Percentiles rank a stretch among this genome's conserved stretches.
Conservation (phyloP, 139 green algal genomes). For the Coelastrella sp. region DNA sequence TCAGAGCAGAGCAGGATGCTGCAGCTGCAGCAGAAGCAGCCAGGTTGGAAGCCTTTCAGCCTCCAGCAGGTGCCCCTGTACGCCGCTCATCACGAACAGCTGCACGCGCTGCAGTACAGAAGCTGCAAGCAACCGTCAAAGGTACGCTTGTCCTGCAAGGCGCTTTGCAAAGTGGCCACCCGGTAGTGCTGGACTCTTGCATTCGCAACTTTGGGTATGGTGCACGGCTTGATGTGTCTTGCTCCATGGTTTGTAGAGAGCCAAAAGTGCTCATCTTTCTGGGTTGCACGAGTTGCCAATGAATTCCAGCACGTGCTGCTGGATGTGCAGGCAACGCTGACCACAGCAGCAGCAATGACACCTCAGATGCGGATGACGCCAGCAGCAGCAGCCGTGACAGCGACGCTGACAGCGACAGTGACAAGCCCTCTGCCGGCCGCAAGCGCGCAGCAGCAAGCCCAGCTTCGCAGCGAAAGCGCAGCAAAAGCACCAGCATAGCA, state of each 20-base stretch:
- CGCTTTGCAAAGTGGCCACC: no score
- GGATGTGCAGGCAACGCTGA: not conserved
- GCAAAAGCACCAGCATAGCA: not conserved
- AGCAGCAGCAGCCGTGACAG: not conserved
- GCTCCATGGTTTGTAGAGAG: no score
- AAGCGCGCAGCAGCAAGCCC: not conserved
- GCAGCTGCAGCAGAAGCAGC: constrained; percentile 1
- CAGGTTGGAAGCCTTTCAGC: not conserved
- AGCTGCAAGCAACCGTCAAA: not conserved
- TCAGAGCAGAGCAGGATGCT: not conserved
- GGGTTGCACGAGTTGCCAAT: no score
- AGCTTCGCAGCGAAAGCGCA: not conserved
- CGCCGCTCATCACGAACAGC: not conserved
- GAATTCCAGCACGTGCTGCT: not conserved
- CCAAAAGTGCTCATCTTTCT: no score
- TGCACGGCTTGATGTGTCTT: no score
- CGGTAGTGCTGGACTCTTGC: not conserved
- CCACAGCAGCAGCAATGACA: not conserved
- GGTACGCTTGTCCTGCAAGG: not conserved
- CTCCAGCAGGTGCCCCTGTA: not conserved
- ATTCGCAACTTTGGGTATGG: not conserved
- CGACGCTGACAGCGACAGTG: not conserved
- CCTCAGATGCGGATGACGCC: not conserved
- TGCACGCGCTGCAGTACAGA: not conserved
- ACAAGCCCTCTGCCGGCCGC: not conserved